Conservation (phyloP, 228 moss, liverwort and hornwort genomes). For the Sphagnum magellanicum region DNA sequence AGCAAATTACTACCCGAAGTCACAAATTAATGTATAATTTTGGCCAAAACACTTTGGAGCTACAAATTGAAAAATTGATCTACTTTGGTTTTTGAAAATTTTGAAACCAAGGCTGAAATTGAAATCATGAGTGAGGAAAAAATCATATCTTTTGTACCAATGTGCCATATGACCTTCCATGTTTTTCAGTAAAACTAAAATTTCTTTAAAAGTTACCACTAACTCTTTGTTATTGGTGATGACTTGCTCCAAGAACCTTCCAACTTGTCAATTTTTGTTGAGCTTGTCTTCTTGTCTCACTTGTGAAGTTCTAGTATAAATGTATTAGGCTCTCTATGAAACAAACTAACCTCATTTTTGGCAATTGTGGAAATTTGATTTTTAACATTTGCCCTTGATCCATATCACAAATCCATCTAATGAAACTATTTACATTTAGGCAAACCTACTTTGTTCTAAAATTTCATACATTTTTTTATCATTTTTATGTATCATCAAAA, state of each 20-base stretch:
- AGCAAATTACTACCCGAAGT: neutral
- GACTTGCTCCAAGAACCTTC: neutral
- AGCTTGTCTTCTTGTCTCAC: neutral
- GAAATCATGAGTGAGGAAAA: neutral
- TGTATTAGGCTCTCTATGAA: too few species aligned
- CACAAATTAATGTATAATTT: neutral
- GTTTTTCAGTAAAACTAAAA: neutral
- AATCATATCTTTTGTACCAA: neutral
- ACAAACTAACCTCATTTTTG: too few species aligned
- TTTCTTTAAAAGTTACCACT: neutral
- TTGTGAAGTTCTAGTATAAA: neutral
- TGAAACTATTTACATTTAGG: neutral
- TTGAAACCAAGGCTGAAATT: neutral
- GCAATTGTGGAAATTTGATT: neutral
- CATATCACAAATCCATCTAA: neutral
- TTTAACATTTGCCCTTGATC: neutral
- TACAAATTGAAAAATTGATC: neutral
- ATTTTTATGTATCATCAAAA: neutral
- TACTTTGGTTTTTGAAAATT: neutral
- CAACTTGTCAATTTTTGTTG: neutral
- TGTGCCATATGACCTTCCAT: neutral
- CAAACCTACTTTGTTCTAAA: neutral
- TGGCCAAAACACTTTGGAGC: neutral
- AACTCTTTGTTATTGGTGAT: neutral
- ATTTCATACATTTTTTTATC: neutral